Percentiles rank a stretch among this genome's conserved stretches.
Evolutionary conservation across 1,284 basidiomycete species (phyloP).

Genomic region (Gomphus bonarii): DNA sequence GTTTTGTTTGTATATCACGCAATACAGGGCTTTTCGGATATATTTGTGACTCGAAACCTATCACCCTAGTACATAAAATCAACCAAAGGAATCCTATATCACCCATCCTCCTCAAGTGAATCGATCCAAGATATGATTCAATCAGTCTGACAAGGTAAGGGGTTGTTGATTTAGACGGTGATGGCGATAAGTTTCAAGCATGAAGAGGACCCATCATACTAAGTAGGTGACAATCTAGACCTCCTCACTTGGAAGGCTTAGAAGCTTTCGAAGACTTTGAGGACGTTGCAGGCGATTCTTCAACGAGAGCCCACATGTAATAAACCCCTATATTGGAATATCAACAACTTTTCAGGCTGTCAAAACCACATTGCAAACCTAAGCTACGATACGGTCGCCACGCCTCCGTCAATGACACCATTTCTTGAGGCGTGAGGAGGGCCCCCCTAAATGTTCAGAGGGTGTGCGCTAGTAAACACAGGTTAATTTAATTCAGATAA

Average conservation of each 20-base stretch:
- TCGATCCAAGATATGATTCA: not conserved
- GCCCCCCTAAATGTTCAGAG: slow-evolving; percentile 42
- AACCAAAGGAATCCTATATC: not conserved
- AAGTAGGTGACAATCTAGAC: not conserved
- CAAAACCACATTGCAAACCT: slow-evolving; percentile 31
- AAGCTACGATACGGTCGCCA: slow-evolving; percentile 79
- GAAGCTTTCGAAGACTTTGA: not conserved
- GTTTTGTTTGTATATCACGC: not conserved
- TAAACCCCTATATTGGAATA: slow-evolving; percentile 33
- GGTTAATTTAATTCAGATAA: not conserved
- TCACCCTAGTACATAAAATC: not conserved
- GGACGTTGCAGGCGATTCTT: slow-evolving; percentile 17
- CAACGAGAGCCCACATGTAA: slow-evolving; percentile 52
- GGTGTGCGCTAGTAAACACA: not conserved
- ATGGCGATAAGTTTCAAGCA: too few species aligned
- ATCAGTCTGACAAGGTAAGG: too few species aligned
- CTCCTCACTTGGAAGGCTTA: not conserved
- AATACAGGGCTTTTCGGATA: too few species aligned
- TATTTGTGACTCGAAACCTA: not conserved
- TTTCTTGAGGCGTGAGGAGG: slow-evolving; percentile 71
- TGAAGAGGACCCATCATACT: not conserved
- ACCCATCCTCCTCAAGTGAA: not conserved
- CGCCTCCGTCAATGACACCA: slow-evolving; percentile 64
- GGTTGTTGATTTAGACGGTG: too few species aligned
- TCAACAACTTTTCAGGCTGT: slow-evolving; percentile 3